Evolutionary conservation across 345 rosid genomes (phyloP).

Genomic region (Odontarrhena argentea): DNA sequence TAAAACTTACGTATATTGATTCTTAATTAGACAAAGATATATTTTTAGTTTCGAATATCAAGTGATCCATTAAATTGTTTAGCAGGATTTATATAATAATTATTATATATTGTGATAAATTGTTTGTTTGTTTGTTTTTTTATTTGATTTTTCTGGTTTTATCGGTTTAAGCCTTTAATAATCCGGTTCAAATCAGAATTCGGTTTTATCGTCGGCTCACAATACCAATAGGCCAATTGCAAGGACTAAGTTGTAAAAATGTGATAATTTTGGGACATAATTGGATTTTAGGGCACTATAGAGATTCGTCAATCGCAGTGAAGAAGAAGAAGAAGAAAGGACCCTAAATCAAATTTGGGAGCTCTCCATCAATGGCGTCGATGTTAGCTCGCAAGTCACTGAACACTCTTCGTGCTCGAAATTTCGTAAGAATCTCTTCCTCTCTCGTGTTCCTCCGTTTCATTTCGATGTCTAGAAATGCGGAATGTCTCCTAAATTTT

Average conservation of each 20-base stretch:
- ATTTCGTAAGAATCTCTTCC: conserved; percentile 48
- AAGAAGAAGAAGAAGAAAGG: conserved; percentile 32
- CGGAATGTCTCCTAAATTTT: conserved; percentile 15
- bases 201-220: conserved; percentile 22
- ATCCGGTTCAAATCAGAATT: conserved; percentile 2
- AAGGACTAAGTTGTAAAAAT: conserved; percentile 28
- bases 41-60: too few relatives aligned
- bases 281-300: conserved; percentile 17
- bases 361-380: conserved; percentile 53
- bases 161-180: not conserved
- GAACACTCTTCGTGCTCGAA: conserved; percentile 64
- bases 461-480: conserved; percentile 10
- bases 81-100: too few relatives aligned
- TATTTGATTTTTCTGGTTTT: not conserved
- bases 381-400: conserved; percentile 87
- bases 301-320: conserved; percentile 28
- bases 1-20: too few relatives aligned
- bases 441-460: conserved; percentile 11
- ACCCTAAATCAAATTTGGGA: conserved; percentile 16
- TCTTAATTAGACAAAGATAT: too few relatives aligned
- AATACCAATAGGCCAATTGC: not conserved
- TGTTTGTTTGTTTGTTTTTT: too few relatives aligned
- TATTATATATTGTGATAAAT: too few relatives aligned
- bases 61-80: too few relatives aligned
- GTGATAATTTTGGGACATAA: not conserved